phyloP scores from a whole-genome alignment of 371 early-diverging fungal genomes.

The Blakeslea trispora region DNA sequence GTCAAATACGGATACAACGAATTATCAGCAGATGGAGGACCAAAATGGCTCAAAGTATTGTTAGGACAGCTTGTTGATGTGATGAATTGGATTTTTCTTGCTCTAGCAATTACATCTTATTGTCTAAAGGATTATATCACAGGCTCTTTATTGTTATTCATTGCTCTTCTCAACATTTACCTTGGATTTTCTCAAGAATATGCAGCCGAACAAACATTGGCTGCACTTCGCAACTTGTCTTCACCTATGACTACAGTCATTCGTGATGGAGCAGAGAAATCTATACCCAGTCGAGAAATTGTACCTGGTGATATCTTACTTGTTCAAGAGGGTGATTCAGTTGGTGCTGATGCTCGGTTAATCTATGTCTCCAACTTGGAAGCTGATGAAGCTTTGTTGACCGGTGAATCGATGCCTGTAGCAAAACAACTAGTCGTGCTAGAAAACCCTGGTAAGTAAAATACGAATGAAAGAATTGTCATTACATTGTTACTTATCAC shows the following conservation, averaged over 20 bases:
- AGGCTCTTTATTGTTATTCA: slow-evolving; percentile 68
- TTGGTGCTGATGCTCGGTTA: slow-evolving; percentile 88
- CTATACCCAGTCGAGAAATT: slow-evolving; percentile 69
- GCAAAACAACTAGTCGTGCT: slow-evolving; percentile 53
- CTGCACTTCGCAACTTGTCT: slow-evolving; percentile 77
- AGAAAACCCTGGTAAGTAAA: slow-evolving; percentile 26
- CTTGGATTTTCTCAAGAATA: slow-evolving; percentile 90
- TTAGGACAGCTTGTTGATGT: slow-evolving; percentile 80
- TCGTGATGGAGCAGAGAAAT: slow-evolving; percentile 70
- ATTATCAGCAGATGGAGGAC: slow-evolving; percentile 61
- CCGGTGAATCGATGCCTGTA: slow-evolving; percentile 83
- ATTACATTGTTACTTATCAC: not conserved
- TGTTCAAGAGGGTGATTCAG: slow-evolving; percentile 85
- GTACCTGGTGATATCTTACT: slow-evolving; percentile 89
- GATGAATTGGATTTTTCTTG: slow-evolving; percentile 82
- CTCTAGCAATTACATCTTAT: slow-evolving; percentile 61
- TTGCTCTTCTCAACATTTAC: slow-evolving; percentile 76
- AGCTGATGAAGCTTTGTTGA: slow-evolving; percentile 83
- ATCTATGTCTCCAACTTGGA: slow-evolving; percentile 80
- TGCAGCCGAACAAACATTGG: slow-evolving; percentile 87
- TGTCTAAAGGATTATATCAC: slow-evolving; percentile 64
- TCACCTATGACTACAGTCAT: slow-evolving; percentile 80
- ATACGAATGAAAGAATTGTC: not conserved
- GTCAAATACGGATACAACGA: slow-evolving; percentile 74
- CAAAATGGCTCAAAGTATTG: slow-evolving; percentile 71